A percentile compares a stretch with the other conserved stretches of the same genome.
These are phyloP conservation scores for Aspergillus incahuasiensis DNA, from an alignment of 495 filamentous ascomycete species.

Conservation along the genomic window DNA sequence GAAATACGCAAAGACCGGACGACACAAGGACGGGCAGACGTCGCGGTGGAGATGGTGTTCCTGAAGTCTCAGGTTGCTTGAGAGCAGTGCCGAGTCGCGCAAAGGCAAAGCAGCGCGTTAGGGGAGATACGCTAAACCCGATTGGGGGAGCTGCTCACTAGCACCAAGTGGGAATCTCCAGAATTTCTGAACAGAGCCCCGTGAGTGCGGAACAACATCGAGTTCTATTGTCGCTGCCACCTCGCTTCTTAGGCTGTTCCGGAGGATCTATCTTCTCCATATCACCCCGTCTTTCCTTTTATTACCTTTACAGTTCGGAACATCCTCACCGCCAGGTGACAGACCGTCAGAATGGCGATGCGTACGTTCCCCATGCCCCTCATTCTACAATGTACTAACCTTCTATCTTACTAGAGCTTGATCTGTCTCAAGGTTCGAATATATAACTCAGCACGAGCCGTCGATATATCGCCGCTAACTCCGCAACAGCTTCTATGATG, in stretches of 20 bases:
- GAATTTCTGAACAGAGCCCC: slow-evolving; percentile 29
- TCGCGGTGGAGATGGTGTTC: background rate
- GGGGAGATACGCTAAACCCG: slow-evolving; percentile 29
- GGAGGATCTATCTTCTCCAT: slow-evolving; percentile 5
- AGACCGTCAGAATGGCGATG: slow-evolving; percentile 59
- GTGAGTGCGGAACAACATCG: slow-evolving; percentile 15
- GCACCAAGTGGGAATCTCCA: slow-evolving; percentile 24
- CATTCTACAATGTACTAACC: slow-evolving; percentile 29
- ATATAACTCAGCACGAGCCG: background rate
- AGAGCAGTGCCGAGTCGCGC: slow-evolving; percentile 16
- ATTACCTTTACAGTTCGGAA: slow-evolving; percentile 10
- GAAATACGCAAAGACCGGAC: background rate
- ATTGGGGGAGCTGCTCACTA: slow-evolving; percentile 34
- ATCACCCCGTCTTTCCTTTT: background rate
- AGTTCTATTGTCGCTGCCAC: slow-evolving; percentile 9
- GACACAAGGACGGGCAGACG: background rate
- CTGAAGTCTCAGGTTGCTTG: background rate
- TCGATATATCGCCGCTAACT: slow-evolving; percentile 22
- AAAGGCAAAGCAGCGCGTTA: slow-evolving; percentile 15
- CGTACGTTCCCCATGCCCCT: slow-evolving; percentile 49
- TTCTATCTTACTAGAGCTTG: slow-evolving; percentile 52
- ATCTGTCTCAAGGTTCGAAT: slow-evolving; percentile 65
- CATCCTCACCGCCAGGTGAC: slow-evolving; percentile 28
- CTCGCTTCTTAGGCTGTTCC: slow-evolving; percentile 10
- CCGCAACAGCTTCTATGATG: slow-evolving; percentile 59